A percentile compares a stretch with the other conserved stretches of the same genome.
phyloP scores from a whole-genome alignment of 2,329 filamentous ascomycete genomes.

The Coniosporium tulheliwenetii region DNA sequence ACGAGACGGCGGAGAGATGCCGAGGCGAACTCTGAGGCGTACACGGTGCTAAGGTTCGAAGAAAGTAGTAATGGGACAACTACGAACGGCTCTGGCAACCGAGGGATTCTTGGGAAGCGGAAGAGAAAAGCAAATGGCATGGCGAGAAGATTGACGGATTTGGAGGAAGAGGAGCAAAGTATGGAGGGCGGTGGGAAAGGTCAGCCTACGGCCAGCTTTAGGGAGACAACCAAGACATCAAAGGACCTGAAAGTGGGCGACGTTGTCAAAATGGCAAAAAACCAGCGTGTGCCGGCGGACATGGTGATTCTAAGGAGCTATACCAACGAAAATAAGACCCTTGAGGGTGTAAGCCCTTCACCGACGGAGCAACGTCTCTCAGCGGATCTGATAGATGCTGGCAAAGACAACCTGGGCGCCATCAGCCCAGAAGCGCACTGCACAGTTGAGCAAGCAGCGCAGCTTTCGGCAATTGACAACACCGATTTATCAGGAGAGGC shows the following conservation, averaged over 20 bases:
- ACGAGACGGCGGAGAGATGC: conserved; percentile 70
- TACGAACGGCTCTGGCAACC: conserved; percentile 6
- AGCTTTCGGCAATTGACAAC: conserved; percentile 4
- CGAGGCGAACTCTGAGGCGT: conserved; percentile 87
- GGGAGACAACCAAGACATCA: conserved; percentile 65
- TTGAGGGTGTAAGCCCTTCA: conserved; percentile 10
- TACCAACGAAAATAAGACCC: conserved; percentile 34
- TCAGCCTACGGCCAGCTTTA: conserved; percentile 32
- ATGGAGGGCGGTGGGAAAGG: conserved; percentile 23
- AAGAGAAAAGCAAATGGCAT: conserved; percentile 18
- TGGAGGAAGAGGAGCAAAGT: conserved; percentile 52
- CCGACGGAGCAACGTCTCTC: conserved; percentile 15
- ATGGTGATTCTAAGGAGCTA: conserved; percentile 82
- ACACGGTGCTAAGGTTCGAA: conserved; percentile 60
- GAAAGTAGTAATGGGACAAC: conserved; percentile 22
- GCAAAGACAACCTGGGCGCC: neutral
- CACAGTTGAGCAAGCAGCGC: neutral
- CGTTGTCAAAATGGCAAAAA: conserved; percentile 81
- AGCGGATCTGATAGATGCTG: conserved; percentile 9
- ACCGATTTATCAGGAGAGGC: conserved; percentile 55
- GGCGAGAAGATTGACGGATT: conserved; percentile 34
- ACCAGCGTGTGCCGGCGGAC: conserved; percentile 86
- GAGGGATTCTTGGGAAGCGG: conserved; percentile 7
- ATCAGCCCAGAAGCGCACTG: neutral
- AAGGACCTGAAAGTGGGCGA: conserved; percentile 86